A percentile compares a stretch with the other conserved stretches of the same genome.
phyloP scores from a whole-genome alignment of 306 rosid species.

The Prunus padus region DNA sequence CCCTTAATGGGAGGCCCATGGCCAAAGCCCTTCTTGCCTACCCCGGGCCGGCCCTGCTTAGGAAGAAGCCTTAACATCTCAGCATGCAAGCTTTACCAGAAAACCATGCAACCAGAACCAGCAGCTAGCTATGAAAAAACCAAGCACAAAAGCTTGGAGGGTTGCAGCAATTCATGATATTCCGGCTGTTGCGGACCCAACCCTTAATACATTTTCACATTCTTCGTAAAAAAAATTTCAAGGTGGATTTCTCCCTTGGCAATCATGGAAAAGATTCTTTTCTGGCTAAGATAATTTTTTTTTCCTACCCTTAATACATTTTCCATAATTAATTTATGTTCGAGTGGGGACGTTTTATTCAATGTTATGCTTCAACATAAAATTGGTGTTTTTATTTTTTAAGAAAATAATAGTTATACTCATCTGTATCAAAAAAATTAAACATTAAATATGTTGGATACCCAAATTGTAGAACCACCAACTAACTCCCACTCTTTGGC shows the following conservation, averaged over 20 bases:
- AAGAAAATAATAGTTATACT: no score
- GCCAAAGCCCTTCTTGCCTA: no score
- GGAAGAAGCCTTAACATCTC: not conserved
- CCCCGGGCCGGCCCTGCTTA: no score
- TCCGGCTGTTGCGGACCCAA: no score
- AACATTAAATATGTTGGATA: no score
- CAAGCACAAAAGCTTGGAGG: constrained; percentile 36
- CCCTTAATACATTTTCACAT: not conserved
- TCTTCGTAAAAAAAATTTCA: constrained; percentile 25
- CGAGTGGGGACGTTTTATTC: not conserved
- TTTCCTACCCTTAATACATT: not conserved
- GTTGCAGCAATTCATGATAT: no score
- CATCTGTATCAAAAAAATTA: no score
- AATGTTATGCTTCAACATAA: not conserved
- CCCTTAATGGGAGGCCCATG: no score
- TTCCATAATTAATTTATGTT: not conserved
- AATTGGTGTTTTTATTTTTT: no score
- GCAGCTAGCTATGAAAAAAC: constrained; percentile 11
- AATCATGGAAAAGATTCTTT: constrained; percentile 89
- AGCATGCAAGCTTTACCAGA: not conserved
- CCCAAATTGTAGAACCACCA: no score
- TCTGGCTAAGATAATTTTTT: constrained; percentile 43
- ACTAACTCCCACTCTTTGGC: no score
- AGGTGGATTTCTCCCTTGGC: constrained; percentile 99
- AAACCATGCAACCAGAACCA: not conserved